Evolutionary conservation across 176 grass and related monocot species (phyloP), one percentile per base, ranked within the genome.

Genomic region (Poa pratensis): DNA sequence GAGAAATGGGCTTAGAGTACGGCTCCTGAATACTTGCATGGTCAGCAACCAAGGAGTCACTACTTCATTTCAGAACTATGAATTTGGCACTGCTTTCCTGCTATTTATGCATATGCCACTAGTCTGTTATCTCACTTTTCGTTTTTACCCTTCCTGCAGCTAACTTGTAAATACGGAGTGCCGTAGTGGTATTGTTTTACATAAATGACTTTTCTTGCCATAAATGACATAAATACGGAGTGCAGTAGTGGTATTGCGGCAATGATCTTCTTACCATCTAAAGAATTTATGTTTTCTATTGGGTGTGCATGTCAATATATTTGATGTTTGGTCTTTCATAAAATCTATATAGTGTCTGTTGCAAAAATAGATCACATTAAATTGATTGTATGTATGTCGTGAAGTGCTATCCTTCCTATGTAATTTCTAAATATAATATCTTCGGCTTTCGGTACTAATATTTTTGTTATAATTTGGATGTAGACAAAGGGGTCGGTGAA

Each of bases 1-100:
- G 92, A 91, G 92, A 78, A 88, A 79, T 83, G 89, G 92, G 9
- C 87, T 94, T 53, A 82, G 89, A 92, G 85, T 92, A 57, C 82
- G 84, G 57, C 76, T 89, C 28, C 63, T 92, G 67, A 90, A 84
- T 80, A 89, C 80, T 83, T 94, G 87, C 67, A 69, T 75, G 92
- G 92, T 93, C 80, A 54, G 57, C 23, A 26, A 63, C 23, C 35
- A 69, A 35, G 34, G 34, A 35, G 34, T 35, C 34, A 35, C 34
- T 35, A 35, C 34, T 35, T 35, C 34, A 35, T 35, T 35, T 35
- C 34, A 35, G 34, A 35, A 49, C 28, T 65, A 34, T 65, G 28
- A 18, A 65, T 32, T 65, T 65, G 61, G 11, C 62, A 32, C 27
- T 65, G 30, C 62, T 18, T 34, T 65, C 34, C 62, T 65, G 27